Conservation (phyloP, 2,329 filamentous ascomycete species). For the Phyllosticta citrichinensis region DNA sequence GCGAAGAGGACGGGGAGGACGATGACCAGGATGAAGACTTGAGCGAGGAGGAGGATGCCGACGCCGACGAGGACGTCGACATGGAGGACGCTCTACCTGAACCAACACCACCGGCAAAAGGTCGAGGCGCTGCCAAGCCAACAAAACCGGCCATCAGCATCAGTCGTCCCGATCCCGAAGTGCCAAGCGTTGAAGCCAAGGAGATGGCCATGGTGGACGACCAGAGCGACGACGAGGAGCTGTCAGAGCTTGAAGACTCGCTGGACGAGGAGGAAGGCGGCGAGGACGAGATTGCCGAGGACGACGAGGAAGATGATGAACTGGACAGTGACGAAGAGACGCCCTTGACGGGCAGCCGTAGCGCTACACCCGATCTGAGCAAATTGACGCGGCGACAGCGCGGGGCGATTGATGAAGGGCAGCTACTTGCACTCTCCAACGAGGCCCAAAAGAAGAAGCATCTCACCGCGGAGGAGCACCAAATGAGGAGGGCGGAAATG, state of each 20-base stretch:
- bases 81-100: conserved; percentile 19
- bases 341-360: conserved; percentile 41
- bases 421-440: conserved; percentile 45
- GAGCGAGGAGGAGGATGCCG: conserved; percentile 24
- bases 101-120: conserved; percentile 14
- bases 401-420: conserved; percentile 43
- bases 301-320: conserved; percentile 35
- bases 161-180: conserved; percentile 16
- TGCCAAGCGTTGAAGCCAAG: conserved; percentile 34
- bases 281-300: conserved; percentile 32
- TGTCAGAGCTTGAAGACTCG: conserved; percentile 28
- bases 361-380: conserved; percentile 51
- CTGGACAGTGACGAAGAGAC: conserved; percentile 40
- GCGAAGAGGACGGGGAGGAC: conserved; percentile 27
- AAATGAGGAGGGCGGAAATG: conserved; percentile 65
- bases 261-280: conserved; percentile 35
- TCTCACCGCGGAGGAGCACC: conserved; percentile 62
- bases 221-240: conserved; percentile 35
- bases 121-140: conserved; percentile 13
- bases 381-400: conserved; percentile 61
- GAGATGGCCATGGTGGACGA: conserved; percentile 40
- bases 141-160: conserved; percentile 27
- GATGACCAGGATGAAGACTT: conserved; percentile 30
- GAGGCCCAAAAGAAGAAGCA: conserved; percentile 65
- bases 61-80: conserved; percentile 16